phyloP scores from a whole-genome alignment of 140 eudicot genomes.

The Ambrosia hybrid region DNA sequence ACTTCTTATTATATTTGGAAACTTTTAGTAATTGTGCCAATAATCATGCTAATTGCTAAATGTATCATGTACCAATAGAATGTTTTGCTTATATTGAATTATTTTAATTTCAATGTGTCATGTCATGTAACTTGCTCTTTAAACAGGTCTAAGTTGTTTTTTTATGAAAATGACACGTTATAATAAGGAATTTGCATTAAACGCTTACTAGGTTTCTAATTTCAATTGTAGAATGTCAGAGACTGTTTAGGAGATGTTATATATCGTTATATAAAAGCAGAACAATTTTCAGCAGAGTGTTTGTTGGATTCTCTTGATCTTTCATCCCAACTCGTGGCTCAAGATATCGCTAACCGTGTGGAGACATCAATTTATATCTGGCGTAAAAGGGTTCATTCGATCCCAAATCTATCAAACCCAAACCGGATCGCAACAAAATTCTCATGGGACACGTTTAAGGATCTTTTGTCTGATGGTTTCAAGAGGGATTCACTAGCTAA shows the following conservation, averaged over 20 bases:
- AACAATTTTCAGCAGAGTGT: slow-evolving; percentile 80
- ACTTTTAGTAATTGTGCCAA: no score
- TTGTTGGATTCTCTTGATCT: slow-evolving; percentile 92
- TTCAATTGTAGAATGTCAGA: slow-evolving; percentile 65
- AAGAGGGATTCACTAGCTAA: slow-evolving; percentile 76
- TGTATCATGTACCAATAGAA: no score
- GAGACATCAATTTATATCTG: slow-evolving; percentile 85
- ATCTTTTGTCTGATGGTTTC: slow-evolving; percentile 68
- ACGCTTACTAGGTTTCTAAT: not conserved
- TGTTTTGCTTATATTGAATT: no score
- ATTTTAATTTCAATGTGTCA: no score
- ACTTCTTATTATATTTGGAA: no score
- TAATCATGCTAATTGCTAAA: no score
- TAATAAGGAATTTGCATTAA: not conserved
- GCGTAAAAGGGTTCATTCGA: slow-evolving; percentile 68
- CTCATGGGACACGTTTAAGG: slow-evolving; percentile 90
- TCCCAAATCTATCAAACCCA: slow-evolving; percentile 44
- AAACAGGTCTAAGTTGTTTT: no score
- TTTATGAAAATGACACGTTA: no score
- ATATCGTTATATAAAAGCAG: slow-evolving; percentile 82
- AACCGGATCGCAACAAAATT: slow-evolving; percentile 67
- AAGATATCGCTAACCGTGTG: slow-evolving; percentile 88
- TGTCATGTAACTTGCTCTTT: no score
- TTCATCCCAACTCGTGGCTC: slow-evolving; percentile 71
- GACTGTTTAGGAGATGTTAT: slow-evolving; percentile 88